Evolutionary conservation across 495 filamentous ascomycete species (phyloP).

Genomic region (Hypoxylon subgilvum): DNA sequence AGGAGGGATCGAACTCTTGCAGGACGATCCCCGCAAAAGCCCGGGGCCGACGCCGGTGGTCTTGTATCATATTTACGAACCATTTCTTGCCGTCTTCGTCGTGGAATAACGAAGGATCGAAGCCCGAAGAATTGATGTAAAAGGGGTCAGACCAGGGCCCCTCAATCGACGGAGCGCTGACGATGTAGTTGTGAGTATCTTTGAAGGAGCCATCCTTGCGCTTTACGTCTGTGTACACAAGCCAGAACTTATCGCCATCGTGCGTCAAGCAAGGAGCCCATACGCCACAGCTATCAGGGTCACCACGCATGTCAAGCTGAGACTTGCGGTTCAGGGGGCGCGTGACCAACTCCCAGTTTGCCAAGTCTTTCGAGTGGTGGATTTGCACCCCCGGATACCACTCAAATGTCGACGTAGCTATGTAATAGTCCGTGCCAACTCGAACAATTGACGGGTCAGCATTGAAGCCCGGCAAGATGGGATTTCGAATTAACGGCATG

Average conservation of each 20-base stretch:
- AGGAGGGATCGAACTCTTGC: constrained; percentile 55
- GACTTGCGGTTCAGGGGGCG: constrained; percentile 64
- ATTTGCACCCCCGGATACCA: constrained; percentile 67
- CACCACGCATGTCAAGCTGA: constrained; percentile 67
- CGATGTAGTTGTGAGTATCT: constrained; percentile 63
- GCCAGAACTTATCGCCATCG: constrained; percentile 63
- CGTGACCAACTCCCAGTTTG: constrained; percentile 64
- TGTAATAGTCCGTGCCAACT: constrained; percentile 64
- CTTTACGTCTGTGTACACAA: constrained; percentile 63
- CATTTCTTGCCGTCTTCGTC: constrained; percentile 62
- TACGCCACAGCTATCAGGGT: constrained; percentile 64
- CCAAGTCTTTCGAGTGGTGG: constrained; percentile 61
- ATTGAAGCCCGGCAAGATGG: constrained; percentile 68
- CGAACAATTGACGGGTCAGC: constrained; percentile 66
- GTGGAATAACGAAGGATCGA: constrained; percentile 66
- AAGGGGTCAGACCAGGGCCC: constrained; percentile 64
- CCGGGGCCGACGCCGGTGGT: constrained; percentile 56
- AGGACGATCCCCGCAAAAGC: constrained; percentile 55
- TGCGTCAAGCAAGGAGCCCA: constrained; percentile 69
- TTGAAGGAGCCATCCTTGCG: constrained; percentile 63
- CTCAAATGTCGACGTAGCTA: constrained; percentile 68
- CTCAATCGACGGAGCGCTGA: constrained; percentile 51
- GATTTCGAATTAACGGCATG: constrained; percentile 60
- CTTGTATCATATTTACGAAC: constrained; percentile 61
- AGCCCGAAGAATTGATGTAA: constrained; percentile 59